Percentiles rank a stretch among this genome's conserved stretches.
phyloP scores from a whole-genome alignment of 345 rosid species.

The Passiflora organensis region DNA sequence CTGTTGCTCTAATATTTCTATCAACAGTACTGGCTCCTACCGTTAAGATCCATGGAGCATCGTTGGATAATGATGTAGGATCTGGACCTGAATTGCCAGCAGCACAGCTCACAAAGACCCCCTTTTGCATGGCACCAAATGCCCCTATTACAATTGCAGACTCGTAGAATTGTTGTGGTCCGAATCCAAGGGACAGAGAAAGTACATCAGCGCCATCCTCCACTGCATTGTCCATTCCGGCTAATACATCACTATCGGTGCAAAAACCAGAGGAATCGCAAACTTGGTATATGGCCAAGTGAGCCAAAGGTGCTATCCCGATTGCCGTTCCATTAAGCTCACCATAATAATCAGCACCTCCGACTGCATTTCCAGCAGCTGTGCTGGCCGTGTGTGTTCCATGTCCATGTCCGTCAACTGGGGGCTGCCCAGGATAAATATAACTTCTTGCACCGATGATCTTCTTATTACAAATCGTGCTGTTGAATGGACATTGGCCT shows the following conservation, averaged over 20 bases:
- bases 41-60: conserved; percentile 39
- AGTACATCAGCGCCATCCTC: conserved; percentile 61
- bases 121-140: conserved; percentile 25
- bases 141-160: conserved; percentile 32
- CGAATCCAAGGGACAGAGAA: conserved; percentile 44
- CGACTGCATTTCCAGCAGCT: conserved; percentile 49
- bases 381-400: conserved; percentile 25
- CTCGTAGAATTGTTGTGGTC: conserved; percentile 15
- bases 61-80: conserved; percentile 11
- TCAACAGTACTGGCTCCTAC: conserved; percentile 37
- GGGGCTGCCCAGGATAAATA: not conserved
- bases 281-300: conserved; percentile 56
- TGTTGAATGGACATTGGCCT: conserved; percentile 20
- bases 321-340: conserved; percentile 49
- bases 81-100: conserved; percentile 36
- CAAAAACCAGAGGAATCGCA: conserved; percentile 37
- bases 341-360: conserved; percentile 20
- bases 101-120: conserved; percentile 33
- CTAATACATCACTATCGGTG: conserved; percentile 43
- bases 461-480: conserved; percentile 12
- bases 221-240: conserved; percentile 59
- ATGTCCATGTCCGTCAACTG: conserved; percentile 16
- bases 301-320: conserved; percentile 35
- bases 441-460: conserved; percentile 19
- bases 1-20: conserved; percentile 24